Evolutionary conservation across 2,329 filamentous ascomycete genomes (phyloP).

Genomic region (Coleophoma crateriformis): DNA sequence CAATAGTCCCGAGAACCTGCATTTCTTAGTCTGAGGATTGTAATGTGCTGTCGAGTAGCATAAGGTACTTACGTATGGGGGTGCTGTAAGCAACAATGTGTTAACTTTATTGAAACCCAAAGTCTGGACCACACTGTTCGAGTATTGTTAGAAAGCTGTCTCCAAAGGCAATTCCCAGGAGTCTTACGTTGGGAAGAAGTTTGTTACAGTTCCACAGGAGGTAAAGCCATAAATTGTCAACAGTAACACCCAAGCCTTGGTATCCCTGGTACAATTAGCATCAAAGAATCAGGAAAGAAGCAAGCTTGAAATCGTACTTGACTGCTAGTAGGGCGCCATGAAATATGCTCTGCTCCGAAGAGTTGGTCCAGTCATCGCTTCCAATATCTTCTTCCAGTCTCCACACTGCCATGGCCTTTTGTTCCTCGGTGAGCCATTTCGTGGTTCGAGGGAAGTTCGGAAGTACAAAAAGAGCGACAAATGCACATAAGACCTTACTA

Average conservation of each 20-base stretch:
- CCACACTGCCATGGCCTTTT: neutral
- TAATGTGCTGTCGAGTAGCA: too few relatives aligned
- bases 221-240: too few relatives aligned
- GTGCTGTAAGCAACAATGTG: constrained; percentile 2
- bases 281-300: too few relatives aligned
- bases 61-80: neutral
- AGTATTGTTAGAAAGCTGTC: too few relatives aligned
- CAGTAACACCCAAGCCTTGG: too few relatives aligned
- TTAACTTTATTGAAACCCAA: constrained; percentile 17
- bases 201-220: neutral
- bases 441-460: constrained; percentile 40
- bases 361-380: too few relatives aligned
- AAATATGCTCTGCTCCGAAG: too few relatives aligned
- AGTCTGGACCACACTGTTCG: constrained; percentile 6
- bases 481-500: neutral
- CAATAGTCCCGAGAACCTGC: neutral
- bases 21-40: too few relatives aligned
- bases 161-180: too few relatives aligned
- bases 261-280: too few relatives aligned
- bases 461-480: constrained; percentile 26
- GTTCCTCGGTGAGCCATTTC: constrained; percentile 1
- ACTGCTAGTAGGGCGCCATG: too few relatives aligned
- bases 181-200: constrained; percentile 19
- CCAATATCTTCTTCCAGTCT: constrained; percentile 1
- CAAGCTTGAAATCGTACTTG: too few relatives aligned